These are phyloP conservation scores for Colletotrichum filicis DNA, from an alignment of 2,329 filamentous ascomycete species.

Conservation along the genomic window DNA sequence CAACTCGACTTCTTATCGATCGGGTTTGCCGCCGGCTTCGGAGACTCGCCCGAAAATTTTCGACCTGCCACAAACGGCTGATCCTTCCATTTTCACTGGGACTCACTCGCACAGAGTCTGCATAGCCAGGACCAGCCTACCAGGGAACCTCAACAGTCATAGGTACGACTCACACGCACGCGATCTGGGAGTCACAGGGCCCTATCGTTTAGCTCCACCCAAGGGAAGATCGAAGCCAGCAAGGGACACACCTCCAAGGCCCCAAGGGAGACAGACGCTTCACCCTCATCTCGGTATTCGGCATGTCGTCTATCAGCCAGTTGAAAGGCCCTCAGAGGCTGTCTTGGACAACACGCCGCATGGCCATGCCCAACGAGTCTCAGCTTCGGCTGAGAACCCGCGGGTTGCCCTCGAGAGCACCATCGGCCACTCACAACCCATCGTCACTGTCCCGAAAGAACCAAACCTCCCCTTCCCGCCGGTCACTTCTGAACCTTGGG, in stretches of 20 bases:
- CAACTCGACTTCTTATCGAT: conserved; percentile 26
- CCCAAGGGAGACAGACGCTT: not conserved
- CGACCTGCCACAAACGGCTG: conserved; percentile 19
- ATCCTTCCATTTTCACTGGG: conserved; percentile 9
- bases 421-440: not conserved
- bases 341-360: conserved; percentile 8
- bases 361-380: not conserved
- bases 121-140: conserved; percentile 8
- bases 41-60: conserved; percentile 19
- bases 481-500: conserved; percentile 13
- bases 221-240: not conserved
- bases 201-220: conserved; percentile 20
- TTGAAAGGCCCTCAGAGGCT: conserved; percentile 15
- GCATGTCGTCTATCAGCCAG: conserved; percentile 10
- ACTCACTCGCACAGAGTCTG: conserved; percentile 20
- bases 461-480: conserved; percentile 4
- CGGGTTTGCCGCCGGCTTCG: conserved; percentile 27
- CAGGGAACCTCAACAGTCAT: conserved; percentile 22
- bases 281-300: conserved; percentile 11
- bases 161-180: conserved; percentile 22
- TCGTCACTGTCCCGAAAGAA: not conserved
- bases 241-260: not conserved
- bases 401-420: not conserved
- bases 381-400: conserved; percentile 4
- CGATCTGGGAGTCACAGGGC: conserved; percentile 23